Evolutionary conservation across 1,284 basidiomycete species (phyloP).

Genomic region (Anthracocystis walkeri): DNA sequence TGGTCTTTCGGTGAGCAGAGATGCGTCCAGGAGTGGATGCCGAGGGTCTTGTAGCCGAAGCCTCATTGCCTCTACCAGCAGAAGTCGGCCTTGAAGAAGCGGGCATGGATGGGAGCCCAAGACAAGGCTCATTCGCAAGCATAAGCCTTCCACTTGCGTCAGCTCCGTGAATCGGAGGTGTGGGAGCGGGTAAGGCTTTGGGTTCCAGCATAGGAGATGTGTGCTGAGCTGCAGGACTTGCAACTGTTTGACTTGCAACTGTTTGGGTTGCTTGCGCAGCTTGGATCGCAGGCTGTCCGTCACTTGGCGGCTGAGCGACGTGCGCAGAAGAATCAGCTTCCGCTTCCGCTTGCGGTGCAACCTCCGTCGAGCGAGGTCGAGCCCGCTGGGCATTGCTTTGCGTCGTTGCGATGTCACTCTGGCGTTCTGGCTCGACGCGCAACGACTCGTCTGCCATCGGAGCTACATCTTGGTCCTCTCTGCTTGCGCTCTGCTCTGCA

Average conservation of each 20-base stretch:
- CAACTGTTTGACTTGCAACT: background rate
- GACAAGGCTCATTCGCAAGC: conserved; percentile 41
- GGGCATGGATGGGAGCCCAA: conserved; percentile 26
- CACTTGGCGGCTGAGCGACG: background rate
- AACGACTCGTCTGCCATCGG: background rate
- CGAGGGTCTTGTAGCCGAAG: background rate
- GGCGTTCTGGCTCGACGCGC: background rate
- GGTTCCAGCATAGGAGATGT: background rate
- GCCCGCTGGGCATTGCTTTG: background rate
- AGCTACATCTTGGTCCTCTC: background rate
- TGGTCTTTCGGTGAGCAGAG: conserved; percentile 33
- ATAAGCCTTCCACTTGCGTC: conserved; percentile 15
- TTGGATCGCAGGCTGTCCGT: background rate
- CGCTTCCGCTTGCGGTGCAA: background rate
- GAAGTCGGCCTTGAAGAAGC: background rate
- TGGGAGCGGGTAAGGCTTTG: background rate
- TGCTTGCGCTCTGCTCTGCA: background rate
- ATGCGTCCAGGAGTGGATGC: conserved; percentile 7
- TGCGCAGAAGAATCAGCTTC: background rate
- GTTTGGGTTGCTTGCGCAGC: background rate
- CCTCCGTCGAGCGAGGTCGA: background rate
- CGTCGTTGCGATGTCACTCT: background rate
- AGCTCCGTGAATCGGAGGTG: background rate
- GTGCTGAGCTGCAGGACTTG: background rate
- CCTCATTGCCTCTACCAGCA: background rate